These are phyloP conservation scores for Beauveria asiatica DNA, from an alignment of 2,329 filamentous ascomycete genomes.

Conservation along the genomic window DNA sequence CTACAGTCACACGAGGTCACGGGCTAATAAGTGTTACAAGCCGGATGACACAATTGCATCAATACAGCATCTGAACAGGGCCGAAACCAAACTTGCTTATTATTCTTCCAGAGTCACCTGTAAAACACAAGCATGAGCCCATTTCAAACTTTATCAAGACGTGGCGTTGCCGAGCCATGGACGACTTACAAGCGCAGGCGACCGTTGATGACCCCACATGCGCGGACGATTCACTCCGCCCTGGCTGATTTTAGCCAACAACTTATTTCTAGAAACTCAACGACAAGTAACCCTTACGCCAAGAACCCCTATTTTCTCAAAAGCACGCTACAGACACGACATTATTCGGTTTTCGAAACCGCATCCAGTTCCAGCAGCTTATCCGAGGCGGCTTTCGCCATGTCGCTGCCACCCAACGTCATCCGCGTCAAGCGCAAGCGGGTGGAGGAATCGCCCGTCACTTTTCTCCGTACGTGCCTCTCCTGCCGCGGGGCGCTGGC, in stretches of 20 bases:
- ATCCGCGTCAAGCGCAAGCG: conserved; percentile 56
- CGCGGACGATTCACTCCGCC: neutral
- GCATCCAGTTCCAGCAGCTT: neutral
- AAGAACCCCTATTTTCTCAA: neutral
- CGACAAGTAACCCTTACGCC: neutral
- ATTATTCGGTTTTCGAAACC: neutral
- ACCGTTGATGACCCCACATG: neutral
- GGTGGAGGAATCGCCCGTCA: conserved; percentile 43
- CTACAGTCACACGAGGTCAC: too few relatives aligned
- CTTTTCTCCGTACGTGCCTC: conserved; percentile 42
- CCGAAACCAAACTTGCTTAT: neutral
- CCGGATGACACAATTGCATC: too few relatives aligned
- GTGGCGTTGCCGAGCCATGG: neutral
- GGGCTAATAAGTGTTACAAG: too few relatives aligned
- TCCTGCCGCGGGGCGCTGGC: neutral
- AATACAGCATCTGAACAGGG: neutral
- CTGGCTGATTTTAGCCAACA: neutral
- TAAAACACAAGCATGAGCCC: neutral
- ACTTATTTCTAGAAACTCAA: neutral
- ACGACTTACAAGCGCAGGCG: neutral
- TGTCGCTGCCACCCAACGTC: conserved; percentile 50
- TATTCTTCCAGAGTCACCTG: neutral
- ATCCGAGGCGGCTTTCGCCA: conserved; percentile 18
- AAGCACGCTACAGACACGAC: neutral
- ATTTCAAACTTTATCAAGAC: neutral